Conservation (phyloP, 345 rosid genomes). For the Noccaea caerulescens region DNA sequence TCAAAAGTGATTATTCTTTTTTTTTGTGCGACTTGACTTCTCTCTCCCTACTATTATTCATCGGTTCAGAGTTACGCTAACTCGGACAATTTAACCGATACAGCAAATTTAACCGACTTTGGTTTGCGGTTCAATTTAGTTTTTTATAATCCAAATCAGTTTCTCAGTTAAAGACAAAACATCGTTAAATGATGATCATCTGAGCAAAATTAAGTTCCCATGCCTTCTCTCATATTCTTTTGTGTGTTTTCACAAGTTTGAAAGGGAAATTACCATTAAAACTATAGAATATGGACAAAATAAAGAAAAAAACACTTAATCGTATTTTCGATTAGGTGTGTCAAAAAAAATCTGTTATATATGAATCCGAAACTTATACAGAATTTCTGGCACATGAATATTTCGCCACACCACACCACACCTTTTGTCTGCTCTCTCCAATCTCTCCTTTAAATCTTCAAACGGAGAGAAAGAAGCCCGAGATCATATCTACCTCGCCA, state of each 20-base stretch:
- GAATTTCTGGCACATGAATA: conserved; percentile 3
- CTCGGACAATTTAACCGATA: conserved; percentile 9
- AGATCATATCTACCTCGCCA: background rate
- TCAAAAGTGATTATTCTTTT: too few relatives aligned
- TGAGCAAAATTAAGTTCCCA: too few relatives aligned
- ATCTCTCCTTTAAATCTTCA: background rate
- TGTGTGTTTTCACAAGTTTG: too few relatives aligned
- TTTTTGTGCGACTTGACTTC: background rate
- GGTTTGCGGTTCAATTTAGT: conserved; percentile 17
- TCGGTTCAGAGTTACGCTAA: conserved; percentile 10
- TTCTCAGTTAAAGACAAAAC: background rate
- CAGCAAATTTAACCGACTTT: conserved; percentile 19
- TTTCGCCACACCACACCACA: conserved; percentile 15
- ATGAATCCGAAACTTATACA: conserved; percentile 4
- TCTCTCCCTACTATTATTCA: background rate
- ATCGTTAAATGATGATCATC: too few relatives aligned
- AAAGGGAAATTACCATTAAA: too few relatives aligned
- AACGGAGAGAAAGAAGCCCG: background rate
- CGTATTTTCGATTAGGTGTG: background rate
- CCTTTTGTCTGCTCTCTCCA: conserved; percentile 24
- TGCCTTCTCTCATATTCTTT: too few relatives aligned
- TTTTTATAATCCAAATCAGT: background rate
- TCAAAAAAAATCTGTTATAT: background rate
- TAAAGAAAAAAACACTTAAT: too few relatives aligned
- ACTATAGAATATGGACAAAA: too few relatives aligned